phyloP scores from a whole-genome alignment of 495 filamentous ascomycete genomes.

The Pseudomonodictys pantanalensis region DNA sequence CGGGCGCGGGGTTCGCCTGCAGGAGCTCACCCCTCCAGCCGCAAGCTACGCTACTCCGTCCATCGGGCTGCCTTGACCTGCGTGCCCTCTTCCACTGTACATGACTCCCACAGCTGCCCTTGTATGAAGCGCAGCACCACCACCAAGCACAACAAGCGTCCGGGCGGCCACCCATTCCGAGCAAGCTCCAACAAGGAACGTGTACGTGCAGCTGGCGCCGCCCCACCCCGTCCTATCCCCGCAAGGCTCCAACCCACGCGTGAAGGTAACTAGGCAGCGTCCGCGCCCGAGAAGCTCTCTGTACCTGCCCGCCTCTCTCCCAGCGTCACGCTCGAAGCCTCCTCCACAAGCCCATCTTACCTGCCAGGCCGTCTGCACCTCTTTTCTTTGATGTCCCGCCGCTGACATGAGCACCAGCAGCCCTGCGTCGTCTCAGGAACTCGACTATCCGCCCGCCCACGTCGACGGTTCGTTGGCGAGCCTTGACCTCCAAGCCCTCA shows the following conservation, averaged over 20 bases:
- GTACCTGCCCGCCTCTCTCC: background rate
- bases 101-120: too few relatives aligned
- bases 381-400: background rate
- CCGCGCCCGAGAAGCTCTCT: background rate
- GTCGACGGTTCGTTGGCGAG: slow-evolving; percentile 20
- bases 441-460: slow-evolving; percentile 11
- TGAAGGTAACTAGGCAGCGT: background rate
- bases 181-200: background rate
- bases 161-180: background rate
- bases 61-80: too few relatives aligned
- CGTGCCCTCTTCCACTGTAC: too few relatives aligned
- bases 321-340: background rate
- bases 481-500: slow-evolving; percentile 28
- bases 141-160: too few relatives aligned
- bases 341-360: background rate
- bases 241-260: background rate
- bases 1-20: too few relatives aligned
- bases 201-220: background rate
- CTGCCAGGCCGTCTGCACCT: background rate
- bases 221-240: background rate
- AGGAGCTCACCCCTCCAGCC: too few relatives aligned
- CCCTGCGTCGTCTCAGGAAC: slow-evolving; percentile 20
- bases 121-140: too few relatives aligned
- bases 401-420: slow-evolving; percentile 25
- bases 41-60: too few relatives aligned